Base-by-base conservation (phyloP, 345 rosid genomes). In the Camelina sativa region DNA sequence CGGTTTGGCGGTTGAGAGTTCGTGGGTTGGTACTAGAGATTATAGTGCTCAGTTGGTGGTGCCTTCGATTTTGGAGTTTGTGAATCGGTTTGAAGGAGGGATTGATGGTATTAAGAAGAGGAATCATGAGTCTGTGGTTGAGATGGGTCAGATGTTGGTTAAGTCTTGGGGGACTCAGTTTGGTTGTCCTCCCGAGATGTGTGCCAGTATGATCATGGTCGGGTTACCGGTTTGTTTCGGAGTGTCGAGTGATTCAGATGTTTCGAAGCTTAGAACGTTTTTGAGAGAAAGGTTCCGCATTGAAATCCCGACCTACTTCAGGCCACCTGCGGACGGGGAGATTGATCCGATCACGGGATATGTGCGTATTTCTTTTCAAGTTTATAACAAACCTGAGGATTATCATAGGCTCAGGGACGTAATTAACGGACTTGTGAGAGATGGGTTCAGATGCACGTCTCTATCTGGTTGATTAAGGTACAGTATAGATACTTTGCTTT, bases 11-110 rank as follows among this genome's bases (percentile, higher is more conserved):
- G 65, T 78, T 40, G 99, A 95, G 84, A 95, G 97, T 63, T 79
- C 91, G 1, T 95, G 99, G 99, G 87, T 90, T 50, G 99, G 98
- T 8, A 95, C 91, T 10, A 82, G 98, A 80, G 99, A 95, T 66
- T 95, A 92, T 40, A 92, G 98, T 72, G 70, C 99, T 7, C 97
- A 95, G 74, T 59, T 95, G 32, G 99, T 89, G 17, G 92, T 92
- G 3, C 96, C 99, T 1, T 79, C 89, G 11, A 93, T 73, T 11
- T 30, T 92, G 78, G 97, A 90, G 76, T 95, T 95, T 74, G 81
- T 92, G 60, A 85, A 88, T 62, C 80, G 91, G 79, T 92, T 92
- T 15, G 87, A 90, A 59, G 99, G 90, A 0, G 97, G 99, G n/a
- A 82, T 95, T 23, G 84, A 83, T 2, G 96, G 92, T 48, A 88